A percentile compares a stretch with the other conserved stretches of the same genome.
Evolutionary conservation across 345 rosid genomes (phyloP).

Genomic region (Melaleuca quinquenervia): DNA sequence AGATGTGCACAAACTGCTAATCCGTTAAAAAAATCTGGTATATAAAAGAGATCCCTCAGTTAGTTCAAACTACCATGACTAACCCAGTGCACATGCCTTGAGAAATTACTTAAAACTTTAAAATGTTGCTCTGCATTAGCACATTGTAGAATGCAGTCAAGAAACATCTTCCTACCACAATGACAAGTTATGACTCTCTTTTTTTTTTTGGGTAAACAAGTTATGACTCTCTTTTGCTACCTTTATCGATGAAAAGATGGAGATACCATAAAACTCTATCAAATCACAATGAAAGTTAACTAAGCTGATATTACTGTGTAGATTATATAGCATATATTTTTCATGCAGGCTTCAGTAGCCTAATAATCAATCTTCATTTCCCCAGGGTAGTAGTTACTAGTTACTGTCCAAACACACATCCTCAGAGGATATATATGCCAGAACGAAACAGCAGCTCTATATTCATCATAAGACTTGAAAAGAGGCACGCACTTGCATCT

Average conservation of each 20-base stretch:
- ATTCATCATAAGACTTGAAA: neutral
- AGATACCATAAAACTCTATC: neutral
- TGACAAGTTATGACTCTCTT: neutral
- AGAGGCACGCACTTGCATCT: neutral
- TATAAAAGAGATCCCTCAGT: neutral
- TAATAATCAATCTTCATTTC: neutral
- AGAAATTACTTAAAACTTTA: neutral
- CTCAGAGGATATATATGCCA: neutral
- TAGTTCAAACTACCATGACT: neutral
- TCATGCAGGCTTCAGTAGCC: neutral
- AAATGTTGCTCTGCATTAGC: neutral
- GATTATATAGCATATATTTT: neutral
- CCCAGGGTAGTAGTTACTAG: neutral
- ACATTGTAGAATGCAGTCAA: neutral
- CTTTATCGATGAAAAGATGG: neutral
- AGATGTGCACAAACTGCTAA: neutral
- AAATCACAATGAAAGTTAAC: neutral
- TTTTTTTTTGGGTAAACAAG: no score
- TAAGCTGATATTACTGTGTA: neutral
- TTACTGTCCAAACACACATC: neutral
- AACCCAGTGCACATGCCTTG: neutral
- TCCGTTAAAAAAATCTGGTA: neutral
- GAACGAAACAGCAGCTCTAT: neutral
- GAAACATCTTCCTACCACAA: neutral
- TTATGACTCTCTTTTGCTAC: neutral